phyloP scores from a whole-genome alignment of 2,329 filamentous ascomycete genomes.

The Knufia fluminis region DNA sequence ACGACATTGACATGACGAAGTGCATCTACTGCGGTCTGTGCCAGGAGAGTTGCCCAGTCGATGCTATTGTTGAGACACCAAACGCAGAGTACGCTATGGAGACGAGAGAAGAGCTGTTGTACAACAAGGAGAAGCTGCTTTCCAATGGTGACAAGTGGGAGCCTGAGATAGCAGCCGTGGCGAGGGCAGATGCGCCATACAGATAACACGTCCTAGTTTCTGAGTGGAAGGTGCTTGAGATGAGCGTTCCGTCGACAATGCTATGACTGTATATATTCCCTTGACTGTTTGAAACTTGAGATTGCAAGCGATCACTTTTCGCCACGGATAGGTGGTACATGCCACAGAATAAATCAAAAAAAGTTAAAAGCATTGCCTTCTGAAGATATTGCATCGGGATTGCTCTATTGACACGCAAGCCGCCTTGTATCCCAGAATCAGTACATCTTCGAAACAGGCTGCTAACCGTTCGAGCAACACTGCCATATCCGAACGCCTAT shows the following conservation, averaged over 20 bases:
- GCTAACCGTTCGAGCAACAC: background rate
- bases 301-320: constrained; percentile 5
- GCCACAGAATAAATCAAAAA: constrained; percentile 4
- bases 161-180: constrained; percentile 84
- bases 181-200: constrained; percentile 88
- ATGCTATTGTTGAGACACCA: constrained; percentile 75
- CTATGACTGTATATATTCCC: constrained; percentile 8
- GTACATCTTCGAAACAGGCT: too few relatives aligned
- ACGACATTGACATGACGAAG: constrained; percentile 99
- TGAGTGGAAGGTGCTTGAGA: background rate
- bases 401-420: too few relatives aligned
- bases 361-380: background rate
- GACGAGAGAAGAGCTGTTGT: constrained; percentile 84
- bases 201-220: constrained; percentile 51
- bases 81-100: constrained; percentile 69
- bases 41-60: constrained; percentile 97
- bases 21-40: constrained; percentile 99
- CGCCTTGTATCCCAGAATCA: too few relatives aligned
- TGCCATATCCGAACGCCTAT: background rate
- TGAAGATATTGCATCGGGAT: background rate
- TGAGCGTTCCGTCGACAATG: background rate
- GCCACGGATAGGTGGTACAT: background rate
- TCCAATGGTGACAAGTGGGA: constrained; percentile 95
- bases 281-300: background rate
- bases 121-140: constrained; percentile 94